Conservation (phyloP, 331 rosid species). For the Saraca asoca region DNA sequence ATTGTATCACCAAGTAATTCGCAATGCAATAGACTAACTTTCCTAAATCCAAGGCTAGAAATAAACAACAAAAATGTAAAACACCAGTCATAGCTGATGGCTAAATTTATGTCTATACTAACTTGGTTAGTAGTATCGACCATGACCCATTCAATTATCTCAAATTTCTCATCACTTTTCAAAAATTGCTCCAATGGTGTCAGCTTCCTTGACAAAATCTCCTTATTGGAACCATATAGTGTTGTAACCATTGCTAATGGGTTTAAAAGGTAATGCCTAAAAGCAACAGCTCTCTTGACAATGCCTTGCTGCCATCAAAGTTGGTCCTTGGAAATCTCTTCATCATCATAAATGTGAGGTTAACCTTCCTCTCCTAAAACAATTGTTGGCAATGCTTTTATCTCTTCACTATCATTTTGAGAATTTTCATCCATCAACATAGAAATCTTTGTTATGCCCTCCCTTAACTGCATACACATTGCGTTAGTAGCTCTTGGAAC, state of each 20-base stretch:
- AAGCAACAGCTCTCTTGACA: slow-evolving; percentile 56
- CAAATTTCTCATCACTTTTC: slow-evolving; percentile 45
- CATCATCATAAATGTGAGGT: slow-evolving; percentile 47
- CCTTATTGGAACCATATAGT: slow-evolving; percentile 44
- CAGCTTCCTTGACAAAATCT: slow-evolving; percentile 47
- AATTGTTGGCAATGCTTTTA: slow-evolving; percentile 33
- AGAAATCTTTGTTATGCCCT: slow-evolving; percentile 50
- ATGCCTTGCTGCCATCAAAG: slow-evolving; percentile 43
- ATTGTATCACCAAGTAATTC: slow-evolving; percentile 39
- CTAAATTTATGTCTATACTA: slow-evolving; percentile 50
- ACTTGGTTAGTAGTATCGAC: slow-evolving; percentile 51
- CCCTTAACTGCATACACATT: slow-evolving; percentile 45
- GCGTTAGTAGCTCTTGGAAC: slow-evolving; percentile 49
- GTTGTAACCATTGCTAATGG: slow-evolving; percentile 58
- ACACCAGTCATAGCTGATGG: slow-evolving; percentile 45
- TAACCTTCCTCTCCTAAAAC: slow-evolving; percentile 46
- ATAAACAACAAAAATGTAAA: slow-evolving; percentile 48
- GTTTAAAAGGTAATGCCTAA: slow-evolving; percentile 52
- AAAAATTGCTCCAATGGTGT: slow-evolving; percentile 39
- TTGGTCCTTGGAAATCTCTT: slow-evolving; percentile 45
- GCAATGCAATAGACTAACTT: slow-evolving; percentile 37
- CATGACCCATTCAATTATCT: slow-evolving; percentile 56
- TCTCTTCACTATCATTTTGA: slow-evolving; percentile 31
- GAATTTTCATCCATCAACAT: slow-evolving; percentile 36
- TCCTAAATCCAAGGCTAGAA: slow-evolving; percentile 56